These are phyloP conservation scores for Parathielavia hyrcaniae DNA, from an alignment of 495 filamentous ascomycete genomes.

Conservation along the genomic window DNA sequence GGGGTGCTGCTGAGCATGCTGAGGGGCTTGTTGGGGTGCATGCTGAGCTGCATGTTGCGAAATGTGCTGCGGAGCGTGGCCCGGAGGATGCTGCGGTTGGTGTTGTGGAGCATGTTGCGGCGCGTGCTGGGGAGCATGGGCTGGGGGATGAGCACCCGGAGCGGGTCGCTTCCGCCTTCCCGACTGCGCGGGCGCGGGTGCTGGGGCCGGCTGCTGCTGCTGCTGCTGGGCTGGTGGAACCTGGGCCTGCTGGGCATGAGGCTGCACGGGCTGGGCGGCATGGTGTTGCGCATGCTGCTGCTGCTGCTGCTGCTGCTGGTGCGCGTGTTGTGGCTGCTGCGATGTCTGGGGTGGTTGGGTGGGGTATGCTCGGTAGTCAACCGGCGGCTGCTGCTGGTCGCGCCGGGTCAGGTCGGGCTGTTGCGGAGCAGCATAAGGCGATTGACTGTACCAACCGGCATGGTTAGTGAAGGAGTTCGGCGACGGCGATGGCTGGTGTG, in stretches of 20 bases:
- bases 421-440: slow-evolving; percentile 25
- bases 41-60: slow-evolving; percentile 22
- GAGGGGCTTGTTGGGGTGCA: slow-evolving; percentile 18
- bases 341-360: slow-evolving; percentile 32
- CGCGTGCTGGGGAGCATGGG: slow-evolving; percentile 7
- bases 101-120: slow-evolving; percentile 3
- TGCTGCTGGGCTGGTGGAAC: slow-evolving; percentile 37
- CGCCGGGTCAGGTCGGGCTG: slow-evolving; percentile 42
- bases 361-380: slow-evolving; percentile 28
- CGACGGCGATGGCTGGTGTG: slow-evolving; percentile 15
- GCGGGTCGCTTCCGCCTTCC: slow-evolving; percentile 31
- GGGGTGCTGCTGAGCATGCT: slow-evolving; percentile 17
- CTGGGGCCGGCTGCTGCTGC: slow-evolving; percentile 38
- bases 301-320: slow-evolving; percentile 34
- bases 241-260: slow-evolving; percentile 32
- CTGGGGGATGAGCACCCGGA: slow-evolving; percentile 21
- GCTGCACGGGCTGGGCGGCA: slow-evolving; percentile 24
- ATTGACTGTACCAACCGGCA: slow-evolving; percentile 27
- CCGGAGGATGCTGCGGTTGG: slow-evolving; percentile 9
- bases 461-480: slow-evolving; percentile 34
- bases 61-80: slow-evolving; percentile 13
- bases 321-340: slow-evolving; percentile 29
- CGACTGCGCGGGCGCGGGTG: slow-evolving; percentile 13
- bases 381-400: slow-evolving; percentile 35
- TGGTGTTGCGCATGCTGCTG: slow-evolving; percentile 34